Evolutionary conservation across 495 filamentous ascomycete species (phyloP).

Genomic region (Chaetomium fimeti): DNA sequence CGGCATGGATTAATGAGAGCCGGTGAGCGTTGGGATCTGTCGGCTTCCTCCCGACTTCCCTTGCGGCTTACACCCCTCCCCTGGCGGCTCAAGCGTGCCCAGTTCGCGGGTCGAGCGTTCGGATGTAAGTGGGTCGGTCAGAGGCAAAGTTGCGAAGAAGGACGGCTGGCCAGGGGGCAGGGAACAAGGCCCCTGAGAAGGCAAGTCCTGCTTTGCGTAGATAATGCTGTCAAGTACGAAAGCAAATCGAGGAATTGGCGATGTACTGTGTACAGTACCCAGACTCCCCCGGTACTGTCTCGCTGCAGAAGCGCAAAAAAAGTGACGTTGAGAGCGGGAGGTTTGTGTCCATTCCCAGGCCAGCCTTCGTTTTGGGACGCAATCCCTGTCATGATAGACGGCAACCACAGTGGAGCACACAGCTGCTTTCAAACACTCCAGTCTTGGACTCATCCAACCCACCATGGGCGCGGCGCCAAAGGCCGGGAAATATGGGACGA

Average conservation of each 20-base stretch:
- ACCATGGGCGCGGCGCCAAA: slow-evolving; percentile 10
- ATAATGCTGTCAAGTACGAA: background rate
- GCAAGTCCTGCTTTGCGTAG: background rate
- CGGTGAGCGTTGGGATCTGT: slow-evolving; percentile 1
- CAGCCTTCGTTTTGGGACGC: background rate
- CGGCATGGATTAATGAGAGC: slow-evolving; percentile 25
- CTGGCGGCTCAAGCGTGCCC: slow-evolving; percentile 2
- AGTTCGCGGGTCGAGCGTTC: slow-evolving; percentile 15
- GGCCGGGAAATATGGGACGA: slow-evolving; percentile 22
- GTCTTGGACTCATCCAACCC: background rate
- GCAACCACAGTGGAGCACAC: slow-evolving; percentile 3
- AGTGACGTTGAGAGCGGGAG: background rate
- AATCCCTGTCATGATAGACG: slow-evolving; percentile 4
- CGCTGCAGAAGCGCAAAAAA: slow-evolving; percentile 4
- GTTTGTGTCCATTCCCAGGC: slow-evolving; percentile 9
- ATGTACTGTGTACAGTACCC: slow-evolving; percentile 23
- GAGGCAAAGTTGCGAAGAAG: background rate
- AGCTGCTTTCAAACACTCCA: slow-evolving; percentile 7
- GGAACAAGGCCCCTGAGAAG: background rate
- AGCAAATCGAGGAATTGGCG: too few species aligned
- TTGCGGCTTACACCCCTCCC: slow-evolving; percentile 16
- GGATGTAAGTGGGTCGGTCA: slow-evolving; percentile 25
- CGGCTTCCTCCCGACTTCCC: slow-evolving; percentile 7
- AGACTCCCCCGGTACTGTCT: background rate
- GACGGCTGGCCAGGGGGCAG: slow-evolving; percentile 6